Percentiles rank a stretch among this genome's conserved stretches.
These are phyloP conservation scores for Penicillium daleae DNA, from an alignment of 495 filamentous ascomycete species.

Conservation along the genomic window DNA sequence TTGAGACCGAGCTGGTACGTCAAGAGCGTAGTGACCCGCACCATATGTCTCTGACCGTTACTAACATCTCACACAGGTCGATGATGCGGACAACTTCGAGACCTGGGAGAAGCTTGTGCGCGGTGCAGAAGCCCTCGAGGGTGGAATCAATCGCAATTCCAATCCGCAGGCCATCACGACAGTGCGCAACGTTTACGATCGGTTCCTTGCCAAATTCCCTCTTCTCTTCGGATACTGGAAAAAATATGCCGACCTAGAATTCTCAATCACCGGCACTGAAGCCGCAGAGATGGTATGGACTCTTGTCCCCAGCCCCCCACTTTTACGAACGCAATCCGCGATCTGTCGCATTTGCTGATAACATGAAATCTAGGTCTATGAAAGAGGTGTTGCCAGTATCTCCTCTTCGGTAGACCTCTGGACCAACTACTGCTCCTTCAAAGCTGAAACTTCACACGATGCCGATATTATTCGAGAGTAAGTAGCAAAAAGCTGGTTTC, in stretches of 20 bases:
- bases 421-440: slow-evolving; percentile 97
- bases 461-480: slow-evolving; percentile 98
- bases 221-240: slow-evolving; percentile 99
- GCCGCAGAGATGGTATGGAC: slow-evolving; percentile 88
- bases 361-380: slow-evolving; percentile 69
- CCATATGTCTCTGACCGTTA: slow-evolving; percentile 6
- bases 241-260: slow-evolving; percentile 98
- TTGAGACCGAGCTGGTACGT: slow-evolving; percentile 74
- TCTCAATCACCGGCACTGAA: slow-evolving; percentile 94
- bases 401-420: slow-evolving; percentile 92
- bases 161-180: slow-evolving; percentile 90
- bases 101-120: slow-evolving; percentile 92
- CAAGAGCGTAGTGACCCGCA: slow-evolving; percentile 4
- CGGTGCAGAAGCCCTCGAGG: slow-evolving; percentile 81
- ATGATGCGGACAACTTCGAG: slow-evolving; percentile 90
- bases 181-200: slow-evolving; percentile 82
- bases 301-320: neutral
- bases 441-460: slow-evolving; percentile 95
- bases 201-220: slow-evolving; percentile 93
- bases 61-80: slow-evolving; percentile 40
- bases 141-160: slow-evolving; percentile 93
- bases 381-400: slow-evolving; percentile 92
- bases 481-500: slow-evolving; percentile 74
- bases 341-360: slow-evolving; percentile 24
- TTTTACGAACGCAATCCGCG: neutral